Evolutionary conservation across 164 flowering plant genomes (phyloP).

Genomic region (Kingdonia uniflora): DNA sequence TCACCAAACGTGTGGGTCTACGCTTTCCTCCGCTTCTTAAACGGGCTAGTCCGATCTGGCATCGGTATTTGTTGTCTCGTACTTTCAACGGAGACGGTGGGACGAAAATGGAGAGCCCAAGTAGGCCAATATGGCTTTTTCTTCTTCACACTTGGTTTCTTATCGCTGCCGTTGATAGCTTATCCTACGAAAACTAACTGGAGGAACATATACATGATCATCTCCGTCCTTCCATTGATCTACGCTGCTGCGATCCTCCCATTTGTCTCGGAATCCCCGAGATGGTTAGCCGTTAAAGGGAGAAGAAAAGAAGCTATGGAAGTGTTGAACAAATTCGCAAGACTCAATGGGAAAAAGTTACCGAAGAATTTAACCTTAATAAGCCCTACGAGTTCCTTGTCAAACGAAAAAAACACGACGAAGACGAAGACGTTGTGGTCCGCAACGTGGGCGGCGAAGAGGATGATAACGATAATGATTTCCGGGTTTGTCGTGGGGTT

Average conservation of each 20-base stretch:
- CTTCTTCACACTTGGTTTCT: slow-evolving; percentile 56
- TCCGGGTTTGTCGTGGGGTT: slow-evolving; percentile 53
- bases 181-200: slow-evolving; percentile 32
- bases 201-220: slow-evolving; percentile 38
- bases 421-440: slow-evolving; percentile 27
- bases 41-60: slow-evolving; percentile 46
- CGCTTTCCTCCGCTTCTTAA: slow-evolving; percentile 41
- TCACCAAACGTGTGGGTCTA: slow-evolving; percentile 51
- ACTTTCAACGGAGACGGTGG: slow-evolving; percentile 54
- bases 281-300: slow-evolving; percentile 50
- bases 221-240: slow-evolving; percentile 33
- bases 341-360: slow-evolving; percentile 33
- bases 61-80: slow-evolving; percentile 55
- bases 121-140: slow-evolving; percentile 62
- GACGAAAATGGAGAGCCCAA: slow-evolving; percentile 56
- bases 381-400: slow-evolving; percentile 16
- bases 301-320: slow-evolving; percentile 36
- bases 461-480: slow-evolving; percentile 34
- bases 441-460: slow-evolving; percentile 37
- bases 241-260: slow-evolving; percentile 37
- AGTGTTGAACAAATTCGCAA: slow-evolving; percentile 32
- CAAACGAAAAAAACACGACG: neutral
- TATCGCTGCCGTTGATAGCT: slow-evolving; percentile 53
- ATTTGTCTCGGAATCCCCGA: slow-evolving; percentile 47
- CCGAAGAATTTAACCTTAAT: slow-evolving; percentile 28